Conservation (phyloP, 345 rosid genomes). For the Orychophragmus violaceus region DNA sequence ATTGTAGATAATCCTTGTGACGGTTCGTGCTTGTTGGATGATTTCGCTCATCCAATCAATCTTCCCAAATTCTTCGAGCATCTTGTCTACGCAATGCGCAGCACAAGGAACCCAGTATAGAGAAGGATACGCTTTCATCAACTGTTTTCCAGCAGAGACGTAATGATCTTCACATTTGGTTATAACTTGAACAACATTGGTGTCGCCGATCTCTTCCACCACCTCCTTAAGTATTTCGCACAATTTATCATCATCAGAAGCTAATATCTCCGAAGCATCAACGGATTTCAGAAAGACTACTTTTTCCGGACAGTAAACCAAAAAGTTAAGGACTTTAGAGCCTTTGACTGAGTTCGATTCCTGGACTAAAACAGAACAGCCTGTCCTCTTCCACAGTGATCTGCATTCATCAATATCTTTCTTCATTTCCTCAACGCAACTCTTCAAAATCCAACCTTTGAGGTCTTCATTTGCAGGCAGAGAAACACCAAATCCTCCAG, state of each 20-base stretch:
- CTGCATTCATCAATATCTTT: constrained; percentile 41
- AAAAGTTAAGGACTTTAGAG: constrained; percentile 42
- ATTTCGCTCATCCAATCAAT: constrained; percentile 50
- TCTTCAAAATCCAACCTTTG: constrained; percentile 66
- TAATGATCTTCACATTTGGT: constrained; percentile 60
- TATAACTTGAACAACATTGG: constrained; percentile 76
- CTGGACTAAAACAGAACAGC: constrained; percentile 74
- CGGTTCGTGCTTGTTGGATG: constrained; percentile 68
- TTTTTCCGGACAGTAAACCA: constrained; percentile 60
- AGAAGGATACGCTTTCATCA: constrained; percentile 62
- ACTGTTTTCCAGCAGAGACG: constrained; percentile 47
- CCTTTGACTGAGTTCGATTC: constrained; percentile 51
- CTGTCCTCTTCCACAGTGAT: constrained; percentile 55
- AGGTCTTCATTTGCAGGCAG: constrained; percentile 59
- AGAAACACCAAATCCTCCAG: constrained; percentile 41
- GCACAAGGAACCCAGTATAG: constrained; percentile 93
- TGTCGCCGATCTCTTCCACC: constrained; percentile 73
- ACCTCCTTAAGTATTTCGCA: constrained; percentile 57
- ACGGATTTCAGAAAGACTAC: constrained; percentile 60
- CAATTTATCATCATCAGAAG: constrained; percentile 45
- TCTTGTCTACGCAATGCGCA: constrained; percentile 56
- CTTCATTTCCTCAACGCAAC: constrained; percentile 62
- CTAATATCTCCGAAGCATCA: constrained; percentile 47
- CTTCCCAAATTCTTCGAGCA: constrained; percentile 62
- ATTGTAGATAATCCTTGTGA: constrained; percentile 77